These are phyloP conservation scores for Citrullus mucosospermus DNA, from an alignment of 306 rosid genomes.

Conservation along the genomic window DNA sequence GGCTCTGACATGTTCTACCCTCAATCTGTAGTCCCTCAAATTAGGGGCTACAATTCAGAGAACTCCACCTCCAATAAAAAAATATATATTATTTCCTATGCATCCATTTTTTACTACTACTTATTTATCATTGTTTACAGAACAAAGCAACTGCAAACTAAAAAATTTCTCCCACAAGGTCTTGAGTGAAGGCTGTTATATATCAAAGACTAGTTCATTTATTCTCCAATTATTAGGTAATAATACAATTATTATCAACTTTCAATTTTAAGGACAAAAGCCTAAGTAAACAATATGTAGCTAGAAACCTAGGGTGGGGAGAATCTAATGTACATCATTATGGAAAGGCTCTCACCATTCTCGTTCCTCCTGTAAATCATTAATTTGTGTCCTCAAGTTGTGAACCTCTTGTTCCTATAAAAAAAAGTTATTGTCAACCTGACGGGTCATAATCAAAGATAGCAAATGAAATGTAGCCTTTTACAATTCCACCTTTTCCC, in stretches of 20 bases:
- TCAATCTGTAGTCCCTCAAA: neutral
- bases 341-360: slow-evolving; percentile 42
- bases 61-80: neutral
- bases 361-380: slow-evolving; percentile 60
- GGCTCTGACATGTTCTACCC: neutral
- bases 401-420: slow-evolving; percentile 57
- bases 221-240: neutral
- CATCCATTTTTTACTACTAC: neutral
- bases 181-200: neutral
- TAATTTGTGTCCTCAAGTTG: slow-evolving; percentile 40
- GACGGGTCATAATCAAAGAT: neutral
- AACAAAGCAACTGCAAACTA: neutral
- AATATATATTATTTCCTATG: neutral
- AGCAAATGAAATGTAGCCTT: neutral
- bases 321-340: neutral
- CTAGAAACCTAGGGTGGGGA: neutral
- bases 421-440: neutral
- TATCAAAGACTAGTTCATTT: neutral
- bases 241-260: neutral
- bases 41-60: neutral
- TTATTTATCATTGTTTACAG: neutral
- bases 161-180: neutral
- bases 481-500: slow-evolving; percentile 36
- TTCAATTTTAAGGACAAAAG: neutral
- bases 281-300: neutral